Conservation (phyloP, 768 basidiomycete species). For the Auricularia sp. region DNA sequence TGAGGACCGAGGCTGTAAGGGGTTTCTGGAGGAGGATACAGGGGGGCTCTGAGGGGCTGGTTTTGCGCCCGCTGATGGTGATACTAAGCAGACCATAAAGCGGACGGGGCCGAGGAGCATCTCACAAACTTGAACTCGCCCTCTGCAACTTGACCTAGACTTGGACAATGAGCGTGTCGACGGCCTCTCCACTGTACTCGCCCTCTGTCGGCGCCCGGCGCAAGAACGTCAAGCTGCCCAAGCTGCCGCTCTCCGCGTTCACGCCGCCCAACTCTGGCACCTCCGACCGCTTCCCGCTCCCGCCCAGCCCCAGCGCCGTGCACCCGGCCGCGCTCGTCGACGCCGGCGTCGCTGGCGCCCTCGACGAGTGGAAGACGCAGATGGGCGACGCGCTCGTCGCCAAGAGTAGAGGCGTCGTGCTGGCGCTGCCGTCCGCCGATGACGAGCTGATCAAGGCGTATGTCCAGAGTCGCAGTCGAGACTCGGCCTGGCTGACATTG, state of each 20-base stretch:
- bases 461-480: background rate
- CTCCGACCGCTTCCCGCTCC: slow-evolving; percentile 55
- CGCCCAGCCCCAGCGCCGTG: slow-evolving; percentile 57
- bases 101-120: too few species aligned
- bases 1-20: too few species aligned
- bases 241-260: slow-evolving; percentile 68
- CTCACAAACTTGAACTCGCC: too few species aligned
- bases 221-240: slow-evolving; percentile 58
- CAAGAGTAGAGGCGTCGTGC: slow-evolving; percentile 46
- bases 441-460: slow-evolving; percentile 8
- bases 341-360: slow-evolving; percentile 46
- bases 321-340: slow-evolving; percentile 59
- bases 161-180: too few species aligned
- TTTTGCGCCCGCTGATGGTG: too few species aligned
- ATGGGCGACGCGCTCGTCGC: slow-evolving; percentile 35
- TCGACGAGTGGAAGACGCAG: slow-evolving; percentile 44
- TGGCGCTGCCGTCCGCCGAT: slow-evolving; percentile 32
- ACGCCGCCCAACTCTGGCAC: slow-evolving; percentile 55
- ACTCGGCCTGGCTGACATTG: background rate
- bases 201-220: slow-evolving; percentile 42
- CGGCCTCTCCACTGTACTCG: slow-evolving; percentile 15
- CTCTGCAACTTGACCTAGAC: too few species aligned
- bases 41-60: too few species aligned
- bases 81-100: too few species aligned
- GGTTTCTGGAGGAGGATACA: too few species aligned